Evolutionary conservation across 2,329 filamentous ascomycete genomes (phyloP).

Genomic region (Diaporthe sp.): DNA sequence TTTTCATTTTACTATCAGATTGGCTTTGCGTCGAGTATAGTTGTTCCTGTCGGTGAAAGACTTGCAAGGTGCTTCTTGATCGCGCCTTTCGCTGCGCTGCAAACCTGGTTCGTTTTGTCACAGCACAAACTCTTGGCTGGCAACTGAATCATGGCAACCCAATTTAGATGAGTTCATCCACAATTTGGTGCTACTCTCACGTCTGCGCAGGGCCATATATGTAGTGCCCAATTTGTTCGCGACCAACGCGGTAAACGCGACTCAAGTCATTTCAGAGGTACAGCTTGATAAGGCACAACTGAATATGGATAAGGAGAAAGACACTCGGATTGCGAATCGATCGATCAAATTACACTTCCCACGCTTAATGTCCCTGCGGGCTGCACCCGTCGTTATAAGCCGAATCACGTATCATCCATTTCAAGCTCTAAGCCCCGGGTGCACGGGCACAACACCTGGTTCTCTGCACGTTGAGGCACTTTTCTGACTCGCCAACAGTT

Average conservation of each 20-base stretch:
- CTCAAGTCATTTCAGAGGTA: too few species aligned
- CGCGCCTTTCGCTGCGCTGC: not conserved
- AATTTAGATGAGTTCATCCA: not conserved
- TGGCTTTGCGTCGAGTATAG: not conserved
- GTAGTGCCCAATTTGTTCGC: not conserved
- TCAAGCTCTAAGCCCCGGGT: not conserved
- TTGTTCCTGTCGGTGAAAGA: not conserved
- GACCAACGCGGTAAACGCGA: not conserved
- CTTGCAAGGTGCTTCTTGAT: not conserved
- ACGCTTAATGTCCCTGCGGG: not conserved
- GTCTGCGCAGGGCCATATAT: not conserved
- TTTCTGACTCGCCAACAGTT: constrained; percentile 11
- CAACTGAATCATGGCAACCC: not conserved
- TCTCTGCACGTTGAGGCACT: not conserved
- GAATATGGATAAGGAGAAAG: not conserved
- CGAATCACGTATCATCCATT: constrained; percentile 14
- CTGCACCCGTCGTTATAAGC: not conserved
- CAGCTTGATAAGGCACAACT: not conserved
- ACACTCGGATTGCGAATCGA: not conserved
- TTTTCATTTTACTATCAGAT: not conserved
- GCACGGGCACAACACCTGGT: constrained; percentile 1
- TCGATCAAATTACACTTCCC: not conserved
- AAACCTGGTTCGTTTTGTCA: not conserved
- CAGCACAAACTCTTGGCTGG: not conserved
- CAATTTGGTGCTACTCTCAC: not conserved